Base-by-base conservation (phyloP, 2,329 filamentous ascomycete genomes). In the Rhynchosporium graminicola region DNA sequence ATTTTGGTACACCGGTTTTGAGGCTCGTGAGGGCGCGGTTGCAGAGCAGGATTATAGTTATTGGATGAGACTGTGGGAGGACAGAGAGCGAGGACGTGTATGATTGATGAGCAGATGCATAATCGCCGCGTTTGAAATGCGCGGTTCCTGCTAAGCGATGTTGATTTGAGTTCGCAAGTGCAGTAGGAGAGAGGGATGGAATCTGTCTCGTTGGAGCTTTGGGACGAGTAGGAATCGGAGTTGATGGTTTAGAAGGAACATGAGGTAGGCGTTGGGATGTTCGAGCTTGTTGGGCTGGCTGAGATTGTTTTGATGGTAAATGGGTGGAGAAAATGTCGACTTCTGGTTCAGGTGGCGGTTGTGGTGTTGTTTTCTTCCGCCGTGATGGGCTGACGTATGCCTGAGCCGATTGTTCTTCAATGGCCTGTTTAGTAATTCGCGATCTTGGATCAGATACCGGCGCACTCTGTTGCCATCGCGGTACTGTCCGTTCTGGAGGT, bases 111-210 rank as follows among this genome's bases (percentile, higher is more conserved):
- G 95, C 95, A 9, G 90, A 84, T 20, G 91, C 89, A 75, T 92
- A 99, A 75, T 99, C 95, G 40, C 95, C 95, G 42, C 91, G 87
- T 77, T 97, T 98, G 79, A 97, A 98, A 67, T 96, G 90, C 59
- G 90, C 88, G 9, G 92, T 91, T 20, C 94, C 95, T 66, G 88
- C 87, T 54, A 88, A 82, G 13, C 95, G 89, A 70, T 95, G 86
- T 52, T 85, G 83, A n/a, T 89, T 88, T 9, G 92, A 97, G 3
- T 85, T 85, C 66, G 88, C 84, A 20, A 97, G 80, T 0, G 88
- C 87, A 6, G 86, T 82, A 1, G 87, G 78, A 3, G 90, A 87
- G 12, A 96, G 79, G 1, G 82, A 73, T 1, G 94, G 93, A 40
- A 83, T 78, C 15, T 75, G 76, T 57, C 84, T 79, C 7, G 76